Evolutionary conservation across 805 yeast genomes (phyloP), one percentile per base, ranked within the genome.

Genomic region (Yarrowia sp.): DNA sequence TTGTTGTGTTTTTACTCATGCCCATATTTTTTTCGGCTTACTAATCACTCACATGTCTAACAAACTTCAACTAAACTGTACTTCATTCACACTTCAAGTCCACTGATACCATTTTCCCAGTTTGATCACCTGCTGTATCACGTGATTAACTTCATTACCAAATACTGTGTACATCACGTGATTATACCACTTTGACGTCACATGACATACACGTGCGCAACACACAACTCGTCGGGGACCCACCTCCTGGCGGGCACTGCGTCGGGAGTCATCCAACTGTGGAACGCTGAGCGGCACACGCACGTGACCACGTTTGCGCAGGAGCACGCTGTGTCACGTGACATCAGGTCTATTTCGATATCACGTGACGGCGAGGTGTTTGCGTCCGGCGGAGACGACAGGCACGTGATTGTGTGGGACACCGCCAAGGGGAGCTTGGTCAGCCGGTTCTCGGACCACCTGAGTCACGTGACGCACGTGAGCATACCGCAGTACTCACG

Each of bases 301-400:
- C 64, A 58, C 40, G 50, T 58, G 43, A 58, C 64, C 64, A 58
- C 64, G 8, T 58, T 58, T 19, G 9, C n/a, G 2, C 34, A 17
- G 19, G 64, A 58, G 33, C 64, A 58, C 14, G 52, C 50, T 3
- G 34, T 14, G 12, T 24, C 49, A 33, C 49, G 50, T 38, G 64
- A 58, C 17, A 33, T 58, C 13, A 24, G 39, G 3, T 30, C 49
- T 1, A 12, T 43, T 1, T n/a, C 50, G 12, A 24, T 40, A 15
- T n/a, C 56, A 9, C 13, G 30, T 15, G 47, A 67, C 33, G 69
- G 50, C 30, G 15, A 36, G 34, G 12, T 43, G 12, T 76, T 77
- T 66, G 78, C 72, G 20, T 71, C 76, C 52, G 73, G 76, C 38
- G 79, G 79, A 15, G 76, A 77, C 9, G 79, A 77, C 58, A 65